These are phyloP conservation scores for Linnemannia elongata DNA, from an alignment of 192 early-diverging fungal species.

Conservation along the genomic window DNA sequence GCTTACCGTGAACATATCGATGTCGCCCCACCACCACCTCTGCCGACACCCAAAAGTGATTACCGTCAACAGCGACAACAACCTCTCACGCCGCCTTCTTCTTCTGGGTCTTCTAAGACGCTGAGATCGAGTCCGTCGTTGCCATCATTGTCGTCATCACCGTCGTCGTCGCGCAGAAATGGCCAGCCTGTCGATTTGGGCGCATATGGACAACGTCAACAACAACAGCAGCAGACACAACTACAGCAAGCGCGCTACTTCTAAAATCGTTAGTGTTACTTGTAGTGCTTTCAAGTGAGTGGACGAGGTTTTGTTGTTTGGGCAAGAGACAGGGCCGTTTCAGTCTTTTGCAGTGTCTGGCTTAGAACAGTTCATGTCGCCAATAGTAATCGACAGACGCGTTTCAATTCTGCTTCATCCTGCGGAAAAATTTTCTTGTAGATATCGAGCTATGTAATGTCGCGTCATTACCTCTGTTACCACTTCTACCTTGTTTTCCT, in stretches of 20 bases:
- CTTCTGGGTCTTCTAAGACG: neutral
- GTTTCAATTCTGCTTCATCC: neutral
- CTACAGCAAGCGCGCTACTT: neutral
- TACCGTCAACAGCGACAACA: constrained; percentile 33
- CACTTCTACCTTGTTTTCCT: no score
- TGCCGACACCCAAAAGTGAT: constrained; percentile 28
- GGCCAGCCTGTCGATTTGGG: constrained; percentile 17
- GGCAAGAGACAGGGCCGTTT: no score
- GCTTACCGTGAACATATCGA: constrained; percentile 26
- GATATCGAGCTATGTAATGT: neutral
- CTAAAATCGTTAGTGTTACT: neutral
- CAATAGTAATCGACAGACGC: neutral
- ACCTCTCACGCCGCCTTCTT: neutral
- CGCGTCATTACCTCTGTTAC: neutral
- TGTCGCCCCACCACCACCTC: constrained; percentile 12
- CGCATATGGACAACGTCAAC: constrained; percentile 25
- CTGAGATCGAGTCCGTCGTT: neutral
- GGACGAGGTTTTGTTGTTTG: neutral
- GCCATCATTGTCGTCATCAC: neutral
- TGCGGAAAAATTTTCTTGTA: neutral
- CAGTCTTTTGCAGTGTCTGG: no score
- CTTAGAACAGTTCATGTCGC: neutral
- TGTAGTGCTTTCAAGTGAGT: neutral
- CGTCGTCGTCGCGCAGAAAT: neutral
- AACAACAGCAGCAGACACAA: constrained; percentile 22